These are phyloP conservation scores for Curvularia hawaiiensis DNA, from an alignment of 2,329 filamentous ascomycete species.

Conservation along the genomic window DNA sequence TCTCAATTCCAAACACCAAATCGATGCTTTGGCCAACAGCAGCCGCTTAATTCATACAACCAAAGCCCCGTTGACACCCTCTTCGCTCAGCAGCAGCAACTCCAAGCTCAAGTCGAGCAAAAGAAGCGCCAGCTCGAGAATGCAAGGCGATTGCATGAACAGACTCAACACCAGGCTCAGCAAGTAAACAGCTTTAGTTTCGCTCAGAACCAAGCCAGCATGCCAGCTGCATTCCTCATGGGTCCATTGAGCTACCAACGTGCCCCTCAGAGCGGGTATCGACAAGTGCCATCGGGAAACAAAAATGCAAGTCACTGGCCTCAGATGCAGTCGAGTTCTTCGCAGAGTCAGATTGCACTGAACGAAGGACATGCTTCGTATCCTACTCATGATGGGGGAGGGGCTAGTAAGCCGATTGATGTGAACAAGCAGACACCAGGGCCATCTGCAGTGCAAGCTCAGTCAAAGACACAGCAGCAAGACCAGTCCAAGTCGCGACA, in stretches of 20 bases:
- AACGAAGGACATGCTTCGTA: background rate
- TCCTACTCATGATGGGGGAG: background rate
- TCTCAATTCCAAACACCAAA: background rate
- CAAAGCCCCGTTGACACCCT: background rate
- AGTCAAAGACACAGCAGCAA: background rate
- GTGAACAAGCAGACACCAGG: background rate
- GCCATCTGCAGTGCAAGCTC: background rate
- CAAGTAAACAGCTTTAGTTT: background rate
- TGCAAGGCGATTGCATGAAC: background rate
- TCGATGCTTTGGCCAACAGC: background rate
- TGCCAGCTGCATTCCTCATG: background rate
- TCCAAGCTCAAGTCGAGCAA: background rate
- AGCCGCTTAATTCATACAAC: background rate
- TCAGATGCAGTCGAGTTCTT: no score
- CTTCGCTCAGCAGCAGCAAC: background rate
- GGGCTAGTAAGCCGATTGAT: background rate
- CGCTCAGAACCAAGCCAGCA: background rate
- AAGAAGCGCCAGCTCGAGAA: slow-evolving; percentile 3
- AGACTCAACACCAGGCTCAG: background rate
- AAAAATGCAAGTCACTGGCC: background rate
- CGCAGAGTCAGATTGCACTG: background rate
- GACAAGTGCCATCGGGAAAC: background rate
- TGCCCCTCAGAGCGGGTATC: background rate
- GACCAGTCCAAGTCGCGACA: background rate
- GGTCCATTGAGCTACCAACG: slow-evolving; percentile 8